These are phyloP conservation scores for Tanacetum coccineum DNA, from an alignment of 129 eudicot species.

Conservation along the genomic window DNA sequence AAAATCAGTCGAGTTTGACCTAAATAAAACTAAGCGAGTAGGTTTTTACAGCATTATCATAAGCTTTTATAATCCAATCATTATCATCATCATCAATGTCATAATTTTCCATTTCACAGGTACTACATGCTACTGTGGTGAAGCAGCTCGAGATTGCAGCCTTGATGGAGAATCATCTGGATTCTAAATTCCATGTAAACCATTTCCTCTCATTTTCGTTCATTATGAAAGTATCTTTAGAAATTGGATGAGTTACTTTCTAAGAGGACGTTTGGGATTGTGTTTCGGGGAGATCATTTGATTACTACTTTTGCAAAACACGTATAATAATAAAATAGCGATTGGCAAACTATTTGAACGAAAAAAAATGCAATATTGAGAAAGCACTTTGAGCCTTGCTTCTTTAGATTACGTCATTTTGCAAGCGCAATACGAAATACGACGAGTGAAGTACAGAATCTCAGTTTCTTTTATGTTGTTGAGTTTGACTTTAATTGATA, in stretches of 20 bases:
- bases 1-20: slow-evolving; percentile 78
- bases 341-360: no score
- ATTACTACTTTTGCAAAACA: not conserved
- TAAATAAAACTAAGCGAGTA: slow-evolving; percentile 76
- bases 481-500: no score
- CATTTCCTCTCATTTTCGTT: not conserved
- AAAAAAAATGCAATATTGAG: no score
- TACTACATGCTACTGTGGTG: slow-evolving; percentile 63
- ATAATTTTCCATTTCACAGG: slow-evolving; percentile 30
- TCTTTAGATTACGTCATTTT: no score
- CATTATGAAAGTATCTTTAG: not conserved
- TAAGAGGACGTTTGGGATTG: no score
- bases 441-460: no score
- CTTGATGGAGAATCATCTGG: slow-evolving; percentile 52
- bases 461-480: no score
- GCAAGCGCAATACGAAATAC: no score
- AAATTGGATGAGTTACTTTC: not conserved
- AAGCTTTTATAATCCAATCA: not conserved
- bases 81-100: not conserved
- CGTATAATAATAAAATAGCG: no score
- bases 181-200: slow-evolving; percentile 58
- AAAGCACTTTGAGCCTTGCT: no score
- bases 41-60: slow-evolving; percentile 11
- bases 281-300: no score
- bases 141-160: slow-evolving; percentile 67